Percentiles rank a stretch among this genome's conserved stretches.
These are phyloP conservation scores for Pleurozium schreberi DNA, from an alignment of 225 moss, liverwort and hornwort species.

Conservation along the genomic window DNA sequence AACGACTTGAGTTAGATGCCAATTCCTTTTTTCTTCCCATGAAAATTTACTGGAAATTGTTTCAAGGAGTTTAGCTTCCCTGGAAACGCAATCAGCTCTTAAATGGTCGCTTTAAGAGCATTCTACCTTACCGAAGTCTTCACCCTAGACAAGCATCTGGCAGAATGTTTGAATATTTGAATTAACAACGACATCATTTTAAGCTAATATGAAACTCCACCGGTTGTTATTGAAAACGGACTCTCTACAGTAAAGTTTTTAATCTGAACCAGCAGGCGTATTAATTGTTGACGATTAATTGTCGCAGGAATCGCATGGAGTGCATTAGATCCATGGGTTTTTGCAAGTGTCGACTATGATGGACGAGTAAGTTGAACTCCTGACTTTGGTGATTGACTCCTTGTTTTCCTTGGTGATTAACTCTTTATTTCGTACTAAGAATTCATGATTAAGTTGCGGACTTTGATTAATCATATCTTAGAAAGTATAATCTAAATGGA, in stretches of 20 bases:
- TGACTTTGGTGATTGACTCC: not conserved
- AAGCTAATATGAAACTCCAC: not conserved
- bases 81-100: too few species aligned
- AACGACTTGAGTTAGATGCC: too few species aligned
- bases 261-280: not conserved
- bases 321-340: conserved; percentile 68
- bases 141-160: not conserved
- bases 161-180: not conserved
- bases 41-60: too few species aligned
- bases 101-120: too few species aligned
- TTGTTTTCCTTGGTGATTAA: too few species aligned
- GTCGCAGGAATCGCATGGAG: conserved; percentile 80
- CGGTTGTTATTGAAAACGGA: not conserved
- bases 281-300: not conserved
- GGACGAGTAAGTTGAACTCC: conserved; percentile 47
- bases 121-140: too few species aligned
- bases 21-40: too few species aligned
- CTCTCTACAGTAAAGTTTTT: not conserved
- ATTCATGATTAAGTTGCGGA: too few species aligned
- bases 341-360: conserved; percentile 73
- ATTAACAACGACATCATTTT: not conserved
- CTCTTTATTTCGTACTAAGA: too few species aligned
- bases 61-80: too few species aligned
- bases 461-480: too few species aligned
- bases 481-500: too few species aligned